Evolutionary conservation across 2,329 filamentous ascomycete species (phyloP), one percentile per base, ranked within the genome.

Genomic region (Penicillium sp.): DNA sequence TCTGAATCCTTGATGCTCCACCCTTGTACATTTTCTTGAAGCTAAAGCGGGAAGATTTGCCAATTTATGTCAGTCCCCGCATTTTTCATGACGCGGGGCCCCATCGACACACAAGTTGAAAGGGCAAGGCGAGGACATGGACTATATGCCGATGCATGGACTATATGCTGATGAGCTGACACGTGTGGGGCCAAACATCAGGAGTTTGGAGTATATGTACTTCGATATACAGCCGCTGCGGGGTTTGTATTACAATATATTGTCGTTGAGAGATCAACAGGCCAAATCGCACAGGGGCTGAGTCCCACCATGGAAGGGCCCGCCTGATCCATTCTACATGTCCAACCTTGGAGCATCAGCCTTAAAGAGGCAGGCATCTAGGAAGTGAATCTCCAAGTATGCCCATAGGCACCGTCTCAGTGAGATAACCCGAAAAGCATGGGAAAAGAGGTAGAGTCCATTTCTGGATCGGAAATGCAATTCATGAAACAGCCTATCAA

Each of bases 401-500:
- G 9, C 18, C 13, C 11, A 11, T 26, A 37, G 20, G n/a, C 22
- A 22, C 40, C 4, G 18, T 24, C 11, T 46, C 45, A 20, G 6
- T 24, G 5, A 46, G 20, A 26, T 22, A 29, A 39, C 38, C 39
- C 26, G 34, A 31, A 45, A 45, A 55, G 31, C 29, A 50, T 55
- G 48, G 49, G 11, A 40, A 40, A 40, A 56, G 53, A 56, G 50
- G 42, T 22, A 58, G 40, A 51, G 39, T 57, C 54, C 59, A 61
- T 58, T 65, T 52, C 56, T 62, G 61, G 60, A 61, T 64, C 57
- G 61, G 62, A 64, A 66, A 66, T 61, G 59, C 53, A 62, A 61
- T 64, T 61, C 64, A 66, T 64, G 62, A 55, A 64, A 60, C 59
- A 65, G 64, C 62, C 64, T 65, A 66, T 65, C 55, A 65, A 52